phyloP scores from a whole-genome alignment of 1,284 basidiomycete species.

The Wallemia mellicola region DNA sequence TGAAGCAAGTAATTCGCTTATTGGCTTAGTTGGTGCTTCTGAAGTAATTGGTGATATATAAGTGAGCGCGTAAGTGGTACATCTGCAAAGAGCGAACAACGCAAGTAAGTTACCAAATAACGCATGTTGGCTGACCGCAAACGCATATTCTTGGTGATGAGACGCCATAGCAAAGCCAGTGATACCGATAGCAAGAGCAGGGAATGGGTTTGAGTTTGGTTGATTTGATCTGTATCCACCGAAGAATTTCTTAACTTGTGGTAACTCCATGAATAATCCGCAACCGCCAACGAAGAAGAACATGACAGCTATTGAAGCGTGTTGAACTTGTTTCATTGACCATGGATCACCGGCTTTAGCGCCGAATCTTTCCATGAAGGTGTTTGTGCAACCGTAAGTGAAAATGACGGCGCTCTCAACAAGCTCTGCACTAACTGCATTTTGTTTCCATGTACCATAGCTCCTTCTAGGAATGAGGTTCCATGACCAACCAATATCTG shows the following conservation, averaged over 20 bases:
- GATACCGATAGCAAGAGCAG: constrained; percentile 67
- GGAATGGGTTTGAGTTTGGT: constrained; percentile 72
- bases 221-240: constrained; percentile 39
- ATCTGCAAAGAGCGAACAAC: constrained; percentile 42
- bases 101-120: constrained; percentile 83
- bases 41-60: constrained; percentile 36
- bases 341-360: constrained; percentile 49
- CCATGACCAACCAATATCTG: constrained; percentile 85
- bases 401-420: constrained; percentile 68
- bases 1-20: constrained; percentile 63
- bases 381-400: constrained; percentile 64
- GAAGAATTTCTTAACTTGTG: constrained; percentile 7
- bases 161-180: constrained; percentile 90
- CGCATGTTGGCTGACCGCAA: constrained; percentile 25
- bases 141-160: constrained; percentile 49
- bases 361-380: constrained; percentile 86
- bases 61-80: constrained; percentile 75
- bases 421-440: constrained; percentile 42
- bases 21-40: constrained; percentile 63
- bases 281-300: constrained; percentile 81
- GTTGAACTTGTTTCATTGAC: constrained; percentile 76
- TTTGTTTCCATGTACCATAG: constrained; percentile 2
- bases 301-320: constrained; percentile 60
- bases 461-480: constrained; percentile 21
- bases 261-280: constrained; percentile 25